These are phyloP conservation scores for Martiniozyma asiatica DNA, from an alignment of 1,139 yeast genomes.

Conservation along the genomic window DNA sequence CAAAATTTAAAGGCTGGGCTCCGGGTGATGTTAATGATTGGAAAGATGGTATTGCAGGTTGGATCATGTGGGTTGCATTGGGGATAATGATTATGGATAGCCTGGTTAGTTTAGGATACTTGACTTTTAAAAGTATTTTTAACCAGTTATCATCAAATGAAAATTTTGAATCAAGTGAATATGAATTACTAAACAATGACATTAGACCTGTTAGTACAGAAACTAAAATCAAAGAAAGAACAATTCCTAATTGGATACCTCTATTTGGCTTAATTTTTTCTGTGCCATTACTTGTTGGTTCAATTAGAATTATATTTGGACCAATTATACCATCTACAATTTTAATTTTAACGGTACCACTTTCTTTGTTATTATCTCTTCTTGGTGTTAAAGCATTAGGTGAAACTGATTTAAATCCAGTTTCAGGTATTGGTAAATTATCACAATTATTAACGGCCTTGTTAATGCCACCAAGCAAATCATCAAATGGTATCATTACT, in stretches of 20 bases:
- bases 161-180: too few species aligned
- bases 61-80: slow-evolving; percentile 92
- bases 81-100: slow-evolving; percentile 94
- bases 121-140: background rate
- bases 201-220: too few species aligned
- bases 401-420: slow-evolving; percentile 94
- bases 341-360: slow-evolving; percentile 48
- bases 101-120: slow-evolving; percentile 55
- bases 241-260: slow-evolving; percentile 17
- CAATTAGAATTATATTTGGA: slow-evolving; percentile 62
- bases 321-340: slow-evolving; percentile 60
- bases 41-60: slow-evolving; percentile 91
- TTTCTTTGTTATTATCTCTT: slow-evolving; percentile 71
- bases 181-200: too few species aligned
- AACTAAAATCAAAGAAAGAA: background rate
- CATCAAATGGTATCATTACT: too few species aligned
- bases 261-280: slow-evolving; percentile 52
- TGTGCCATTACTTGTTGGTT: slow-evolving; percentile 49
- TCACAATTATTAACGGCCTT: slow-evolving; percentile 83
- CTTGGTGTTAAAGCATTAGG: slow-evolving; percentile 91
- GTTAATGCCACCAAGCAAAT: slow-evolving; percentile 51
- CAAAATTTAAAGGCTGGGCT: slow-evolving; percentile 68
- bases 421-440: slow-evolving; percentile 88
- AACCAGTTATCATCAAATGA: too few species aligned
- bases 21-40: slow-evolving; percentile 85